phyloP scores from a whole-genome alignment of 2,329 filamentous ascomycete genomes.

The Cadophora sp. region DNA sequence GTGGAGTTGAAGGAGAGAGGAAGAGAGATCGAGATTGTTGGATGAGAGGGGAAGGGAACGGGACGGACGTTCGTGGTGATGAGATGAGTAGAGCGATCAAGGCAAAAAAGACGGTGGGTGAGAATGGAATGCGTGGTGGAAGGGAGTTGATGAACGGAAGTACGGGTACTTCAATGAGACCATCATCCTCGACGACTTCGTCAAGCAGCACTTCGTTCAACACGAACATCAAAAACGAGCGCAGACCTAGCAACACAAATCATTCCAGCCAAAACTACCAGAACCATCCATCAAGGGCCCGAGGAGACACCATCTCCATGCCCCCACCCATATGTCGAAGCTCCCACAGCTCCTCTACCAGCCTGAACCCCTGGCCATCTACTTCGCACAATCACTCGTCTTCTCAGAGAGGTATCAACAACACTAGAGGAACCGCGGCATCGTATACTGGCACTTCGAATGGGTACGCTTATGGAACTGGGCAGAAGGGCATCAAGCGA shows the following conservation, averaged over 20 bases:
- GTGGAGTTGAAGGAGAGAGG: background rate
- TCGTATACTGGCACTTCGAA: background rate
- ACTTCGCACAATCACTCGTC: background rate
- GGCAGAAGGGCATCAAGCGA: background rate
- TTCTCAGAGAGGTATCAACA: background rate
- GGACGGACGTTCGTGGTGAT: background rate
- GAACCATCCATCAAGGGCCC: no score
- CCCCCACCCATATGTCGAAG: background rate
- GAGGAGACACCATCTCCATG: no score
- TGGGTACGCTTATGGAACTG: background rate
- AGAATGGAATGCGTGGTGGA: background rate
- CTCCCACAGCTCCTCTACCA: background rate
- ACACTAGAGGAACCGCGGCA: no score
- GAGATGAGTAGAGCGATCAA: background rate
- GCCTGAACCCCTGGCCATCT: background rate
- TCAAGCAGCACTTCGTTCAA: background rate
- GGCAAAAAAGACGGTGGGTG: background rate
- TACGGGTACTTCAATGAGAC: background rate
- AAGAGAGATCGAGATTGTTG: conserved; percentile 7
- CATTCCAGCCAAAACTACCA: background rate
- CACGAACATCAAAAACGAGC: background rate
- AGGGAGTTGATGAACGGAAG: background rate
- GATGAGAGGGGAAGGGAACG: background rate
- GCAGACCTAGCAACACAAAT: background rate
- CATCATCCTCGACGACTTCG: background rate